Evolutionary conservation across 495 filamentous ascomycete genomes (phyloP).

Genomic region (Lasiosphaeriaceae sp.): DNA sequence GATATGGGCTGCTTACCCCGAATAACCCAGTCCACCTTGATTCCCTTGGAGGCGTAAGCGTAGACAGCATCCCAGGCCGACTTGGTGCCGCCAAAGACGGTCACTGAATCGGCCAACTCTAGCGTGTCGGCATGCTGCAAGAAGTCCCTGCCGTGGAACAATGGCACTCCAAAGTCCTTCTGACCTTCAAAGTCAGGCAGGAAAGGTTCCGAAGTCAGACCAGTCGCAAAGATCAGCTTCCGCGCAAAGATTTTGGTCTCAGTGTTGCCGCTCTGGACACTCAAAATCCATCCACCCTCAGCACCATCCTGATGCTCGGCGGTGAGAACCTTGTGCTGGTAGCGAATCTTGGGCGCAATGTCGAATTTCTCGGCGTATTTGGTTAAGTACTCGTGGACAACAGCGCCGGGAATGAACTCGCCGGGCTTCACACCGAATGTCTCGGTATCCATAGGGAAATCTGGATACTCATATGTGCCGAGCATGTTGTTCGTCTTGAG

Average conservation of each 20-base stretch:
- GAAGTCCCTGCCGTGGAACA: constrained; percentile 64
- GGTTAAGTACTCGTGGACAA: constrained; percentile 64
- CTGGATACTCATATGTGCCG: constrained; percentile 68
- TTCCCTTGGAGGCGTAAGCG: constrained; percentile 57
- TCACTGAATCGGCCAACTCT: constrained; percentile 39
- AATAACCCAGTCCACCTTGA: constrained; percentile 75
- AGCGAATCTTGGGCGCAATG: constrained; percentile 50
- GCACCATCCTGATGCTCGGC: constrained; percentile 42
- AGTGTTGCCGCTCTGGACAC: constrained; percentile 16
- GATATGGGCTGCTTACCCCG: constrained; percentile 52
- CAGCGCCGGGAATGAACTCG: constrained; percentile 64
- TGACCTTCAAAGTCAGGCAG: constrained; percentile 35
- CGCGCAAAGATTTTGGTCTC: constrained; percentile 21
- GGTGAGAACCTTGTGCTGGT: constrained; percentile 47
- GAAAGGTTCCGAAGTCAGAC: constrained; percentile 37
- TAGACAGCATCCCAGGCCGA: constrained; percentile 77
- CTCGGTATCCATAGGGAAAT: constrained; percentile 65
- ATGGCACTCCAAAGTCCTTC: constrained; percentile 40
- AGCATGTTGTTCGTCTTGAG: constrained; percentile 58
- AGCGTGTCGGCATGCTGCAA: constrained; percentile 26
- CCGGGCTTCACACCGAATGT: constrained; percentile 57
- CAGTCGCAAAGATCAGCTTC: constrained; percentile 36
- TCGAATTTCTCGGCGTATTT: constrained; percentile 57
- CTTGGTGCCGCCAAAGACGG: constrained; percentile 69
- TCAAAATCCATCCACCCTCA: constrained; percentile 40